These are phyloP conservation scores for Albophoma yamanashiensis DNA, from an alignment of 2,329 filamentous ascomycete species.

Conservation along the genomic window DNA sequence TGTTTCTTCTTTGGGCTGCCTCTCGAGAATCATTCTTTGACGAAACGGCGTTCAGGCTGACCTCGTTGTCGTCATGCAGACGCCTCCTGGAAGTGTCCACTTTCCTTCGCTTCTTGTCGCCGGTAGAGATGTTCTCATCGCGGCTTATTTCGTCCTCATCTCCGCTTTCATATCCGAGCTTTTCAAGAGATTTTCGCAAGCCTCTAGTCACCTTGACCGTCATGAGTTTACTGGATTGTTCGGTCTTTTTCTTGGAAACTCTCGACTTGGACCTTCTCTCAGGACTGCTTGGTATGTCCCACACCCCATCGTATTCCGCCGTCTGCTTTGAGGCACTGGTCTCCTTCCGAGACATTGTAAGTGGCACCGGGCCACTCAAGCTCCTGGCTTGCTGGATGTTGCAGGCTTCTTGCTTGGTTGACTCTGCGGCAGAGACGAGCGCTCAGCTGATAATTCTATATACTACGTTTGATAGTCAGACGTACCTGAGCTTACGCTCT, in stretches of 20 bases:
- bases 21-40: constrained; percentile 8
- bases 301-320: constrained; percentile 17
- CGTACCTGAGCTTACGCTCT: background rate
- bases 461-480: no score
- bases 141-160: constrained; percentile 1
- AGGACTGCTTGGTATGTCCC: constrained; percentile 35
- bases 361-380: background rate
- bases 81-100: constrained; percentile 5
- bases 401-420: background rate
- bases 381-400: background rate
- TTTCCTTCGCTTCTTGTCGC: constrained; percentile 13
- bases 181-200: constrained; percentile 5
- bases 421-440: background rate
- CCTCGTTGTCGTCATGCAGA: constrained; percentile 11
- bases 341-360: background rate
- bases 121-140: background rate
- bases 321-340: background rate
- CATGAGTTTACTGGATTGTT: background rate
- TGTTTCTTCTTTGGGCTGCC: background rate
- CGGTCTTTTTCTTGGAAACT: background rate
- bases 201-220: constrained; percentile 9
- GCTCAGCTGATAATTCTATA: background rate
- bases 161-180: constrained; percentile 9
- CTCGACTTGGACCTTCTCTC: constrained; percentile 7
- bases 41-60: constrained; percentile 14